phyloP scores from a whole-genome alignment of 495 filamentous ascomycete species.

The Podospora pseudocomata region DNA sequence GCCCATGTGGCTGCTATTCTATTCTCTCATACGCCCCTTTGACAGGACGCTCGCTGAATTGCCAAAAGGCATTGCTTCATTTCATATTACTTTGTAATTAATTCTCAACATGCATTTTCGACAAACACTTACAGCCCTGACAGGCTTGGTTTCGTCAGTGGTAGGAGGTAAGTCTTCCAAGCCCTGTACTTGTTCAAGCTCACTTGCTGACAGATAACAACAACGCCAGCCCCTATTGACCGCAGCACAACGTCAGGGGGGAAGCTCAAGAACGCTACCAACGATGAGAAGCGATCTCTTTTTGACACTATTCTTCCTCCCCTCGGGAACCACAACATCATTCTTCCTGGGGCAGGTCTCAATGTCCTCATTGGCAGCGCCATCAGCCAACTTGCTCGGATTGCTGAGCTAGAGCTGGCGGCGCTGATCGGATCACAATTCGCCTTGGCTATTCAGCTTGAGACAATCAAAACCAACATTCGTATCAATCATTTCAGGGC shows the following conservation, averaged over 20 bases:
- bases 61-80: slow-evolving; percentile 11
- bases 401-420: slow-evolving; percentile 36
- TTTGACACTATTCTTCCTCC: neutral
- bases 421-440: slow-evolving; percentile 34
- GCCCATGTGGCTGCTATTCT: slow-evolving; percentile 29
- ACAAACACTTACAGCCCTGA: slow-evolving; percentile 27
- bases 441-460: slow-evolving; percentile 30
- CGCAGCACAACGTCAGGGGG: slow-evolving; percentile 13
- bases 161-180: slow-evolving; percentile 27
- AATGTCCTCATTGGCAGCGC: slow-evolving; percentile 10
- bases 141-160: slow-evolving; percentile 30
- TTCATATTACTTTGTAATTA: slow-evolving; percentile 28
- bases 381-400: slow-evolving; percentile 29
- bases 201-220: neutral
- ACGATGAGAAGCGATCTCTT: slow-evolving; percentile 1
- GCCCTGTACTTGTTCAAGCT: neutral
- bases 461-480: slow-evolving; percentile 40
- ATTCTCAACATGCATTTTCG: slow-evolving; percentile 30
- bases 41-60: slow-evolving; percentile 17
- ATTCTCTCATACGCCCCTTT: slow-evolving; percentile 28
- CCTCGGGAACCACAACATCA: neutral
- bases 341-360: neutral
- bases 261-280: slow-evolving; percentile 27
- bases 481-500: slow-evolving; percentile 36
- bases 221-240: slow-evolving; percentile 26